Evolutionary conservation across 2,329 filamentous ascomycete genomes (phyloP), one percentile per base, ranked within the genome.

Genomic region (Lithohypha guttulata): DNA sequence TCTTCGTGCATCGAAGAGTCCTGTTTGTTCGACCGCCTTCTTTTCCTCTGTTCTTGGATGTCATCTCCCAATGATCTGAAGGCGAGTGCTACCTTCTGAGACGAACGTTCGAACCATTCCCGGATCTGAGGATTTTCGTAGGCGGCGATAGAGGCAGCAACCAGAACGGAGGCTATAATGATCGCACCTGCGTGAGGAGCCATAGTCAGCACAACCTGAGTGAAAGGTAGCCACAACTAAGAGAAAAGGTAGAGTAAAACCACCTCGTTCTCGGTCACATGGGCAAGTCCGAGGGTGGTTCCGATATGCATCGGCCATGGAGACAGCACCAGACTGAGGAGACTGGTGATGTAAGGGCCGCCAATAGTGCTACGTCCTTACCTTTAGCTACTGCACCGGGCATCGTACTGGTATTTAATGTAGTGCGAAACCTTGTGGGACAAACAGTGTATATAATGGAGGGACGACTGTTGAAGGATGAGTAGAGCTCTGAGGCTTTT

Each of bases 61-160:
- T 77, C 74, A 53, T 79, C 72, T 34, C 73, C 73, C 8, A 78
- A 63, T 25, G 65, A 69, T 51, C 77, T 68, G 21, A 79, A 56
- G 10, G 74, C 68, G 42, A 75, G 56, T 14, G 72, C 73, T 45
- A 79, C 69, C 56, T 74, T 77, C 41, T 72, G 71, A 31, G 75
- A 70, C 40, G 72, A 74, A 41, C 71, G 66, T 41, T 75, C 66
- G 38, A 79, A 59, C 75, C 75, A 79, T 66, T 69, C 64, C 55
- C 73, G 66, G 42, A 79, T 65, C 53, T 78, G 70, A 1, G 75
- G 75, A 27, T 70, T 77, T 55, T 79, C 72, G 56, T 78, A 77
- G 31, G 77, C 68, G 37, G 75, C 75, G 35, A 78, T 67, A 9
- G 74, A 71, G 13, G 76, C 73, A 44, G 75, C 75, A 37, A 78